phyloP scores from a whole-genome alignment of 495 filamentous ascomycete species.

The Aspergillus avenaceus region DNA sequence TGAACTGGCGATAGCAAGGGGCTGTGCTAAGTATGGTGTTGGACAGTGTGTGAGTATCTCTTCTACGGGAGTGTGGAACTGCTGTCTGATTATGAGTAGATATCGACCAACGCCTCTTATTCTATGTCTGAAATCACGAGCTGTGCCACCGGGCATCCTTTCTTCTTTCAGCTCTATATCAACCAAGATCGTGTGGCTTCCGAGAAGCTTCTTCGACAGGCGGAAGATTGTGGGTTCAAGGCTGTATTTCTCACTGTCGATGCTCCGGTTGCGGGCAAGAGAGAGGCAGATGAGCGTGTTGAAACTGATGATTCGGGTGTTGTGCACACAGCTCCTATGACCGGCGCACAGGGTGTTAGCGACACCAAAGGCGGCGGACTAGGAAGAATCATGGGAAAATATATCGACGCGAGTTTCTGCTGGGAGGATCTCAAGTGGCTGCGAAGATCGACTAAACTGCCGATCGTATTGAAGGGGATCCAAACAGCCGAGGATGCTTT shows the following conservation, averaged over 20 bases:
- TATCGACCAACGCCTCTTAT: slow-evolving; percentile 52
- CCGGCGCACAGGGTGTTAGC: slow-evolving; percentile 41
- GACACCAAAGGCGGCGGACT: slow-evolving; percentile 59
- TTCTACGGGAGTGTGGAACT: slow-evolving; percentile 4
- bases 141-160: slow-evolving; percentile 26
- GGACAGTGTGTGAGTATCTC: slow-evolving; percentile 29
- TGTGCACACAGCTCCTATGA: slow-evolving; percentile 39
- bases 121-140: slow-evolving; percentile 53
- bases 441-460: slow-evolving; percentile 53
- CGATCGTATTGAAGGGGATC: slow-evolving; percentile 62
- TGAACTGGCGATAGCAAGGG: slow-evolving; percentile 57
- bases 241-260: slow-evolving; percentile 79
- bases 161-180: slow-evolving; percentile 75
- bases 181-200: slow-evolving; percentile 58
- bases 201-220: slow-evolving; percentile 39
- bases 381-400: slow-evolving; percentile 58
- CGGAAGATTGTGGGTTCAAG: slow-evolving; percentile 42
- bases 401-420: slow-evolving; percentile 64
- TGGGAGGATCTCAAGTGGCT: slow-evolving; percentile 76
- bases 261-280: slow-evolving; percentile 76
- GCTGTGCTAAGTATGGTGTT: slow-evolving; percentile 38
- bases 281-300: slow-evolving; percentile 73
- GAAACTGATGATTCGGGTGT: slow-evolving; percentile 41
- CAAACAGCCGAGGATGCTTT: slow-evolving; percentile 57
- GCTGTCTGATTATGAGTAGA: slow-evolving; percentile 15